Conservation (phyloP, 441 rosid genomes). For the Populus hybrid region DNA sequence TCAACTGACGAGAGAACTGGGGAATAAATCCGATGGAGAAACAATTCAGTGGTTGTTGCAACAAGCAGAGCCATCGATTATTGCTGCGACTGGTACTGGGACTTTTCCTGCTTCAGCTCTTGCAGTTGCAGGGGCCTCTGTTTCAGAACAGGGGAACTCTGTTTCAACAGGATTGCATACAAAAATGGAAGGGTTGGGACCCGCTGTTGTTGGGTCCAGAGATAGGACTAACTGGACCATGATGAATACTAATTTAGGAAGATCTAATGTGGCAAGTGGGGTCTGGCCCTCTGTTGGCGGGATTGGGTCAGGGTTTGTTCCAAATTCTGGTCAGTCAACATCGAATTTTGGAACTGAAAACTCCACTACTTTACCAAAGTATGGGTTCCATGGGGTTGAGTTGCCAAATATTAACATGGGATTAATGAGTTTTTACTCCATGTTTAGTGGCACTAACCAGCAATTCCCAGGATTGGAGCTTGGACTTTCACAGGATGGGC, state of each 20-base stretch:
- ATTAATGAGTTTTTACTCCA: constrained; percentile 68
- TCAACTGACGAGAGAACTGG: constrained; percentile 89
- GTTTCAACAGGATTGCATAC: constrained; percentile 56
- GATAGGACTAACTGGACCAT: constrained; percentile 57
- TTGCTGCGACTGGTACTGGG: constrained; percentile 87
- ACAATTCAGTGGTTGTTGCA: constrained; percentile 92
- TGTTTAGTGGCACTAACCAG: constrained; percentile 48
- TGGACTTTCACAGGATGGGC: constrained; percentile 86
- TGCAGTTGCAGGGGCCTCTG: constrained; percentile 52
- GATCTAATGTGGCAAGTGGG: constrained; percentile 47
- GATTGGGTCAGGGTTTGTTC: constrained; percentile 43
- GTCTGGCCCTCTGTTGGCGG: constrained; percentile 61
- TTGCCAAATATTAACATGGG: constrained; percentile 56
- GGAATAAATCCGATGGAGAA: constrained; percentile 94
- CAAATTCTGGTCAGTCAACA: constrained; percentile 34
- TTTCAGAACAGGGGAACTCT: constrained; percentile 67
- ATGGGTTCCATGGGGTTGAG: constrained; percentile 62
- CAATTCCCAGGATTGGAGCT: constrained; percentile 87
- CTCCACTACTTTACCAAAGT: constrained; percentile 40
- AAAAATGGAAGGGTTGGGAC: constrained; percentile 50
- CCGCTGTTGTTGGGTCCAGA: constrained; percentile 37
- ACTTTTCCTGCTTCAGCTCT: constrained; percentile 91
- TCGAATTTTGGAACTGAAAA: constrained; percentile 45
- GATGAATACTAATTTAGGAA: constrained; percentile 50
- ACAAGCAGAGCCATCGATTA: constrained; percentile 86